phyloP scores from a whole-genome alignment of 1,284 basidiomycete genomes.

The Trichosporon coremiiforme region DNA sequence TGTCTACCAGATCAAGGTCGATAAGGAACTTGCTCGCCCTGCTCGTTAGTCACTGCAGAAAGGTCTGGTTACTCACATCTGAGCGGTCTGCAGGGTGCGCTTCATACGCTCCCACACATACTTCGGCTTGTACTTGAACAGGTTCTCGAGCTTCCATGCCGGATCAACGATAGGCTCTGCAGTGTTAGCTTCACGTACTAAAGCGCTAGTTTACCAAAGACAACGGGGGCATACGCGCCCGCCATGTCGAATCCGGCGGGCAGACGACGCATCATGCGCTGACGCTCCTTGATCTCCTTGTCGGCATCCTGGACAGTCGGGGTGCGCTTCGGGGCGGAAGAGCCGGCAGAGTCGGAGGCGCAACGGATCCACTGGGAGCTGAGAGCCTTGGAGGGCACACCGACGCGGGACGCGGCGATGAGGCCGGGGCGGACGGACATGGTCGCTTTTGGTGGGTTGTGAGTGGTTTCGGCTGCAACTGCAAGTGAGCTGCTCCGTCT shows the following conservation, averaged over 20 bases:
- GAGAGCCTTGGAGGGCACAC: neutral
- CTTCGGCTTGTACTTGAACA: neutral
- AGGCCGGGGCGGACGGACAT: slow-evolving; percentile 31
- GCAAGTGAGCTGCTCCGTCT: neutral
- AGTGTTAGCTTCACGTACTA: neutral
- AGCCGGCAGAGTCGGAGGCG: neutral
- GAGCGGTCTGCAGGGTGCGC: neutral
- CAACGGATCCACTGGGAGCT: neutral
- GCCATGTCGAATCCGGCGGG: slow-evolving; percentile 23
- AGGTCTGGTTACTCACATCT: neutral
- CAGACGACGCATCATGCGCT: slow-evolving; percentile 23
- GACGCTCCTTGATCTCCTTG: slow-evolving; percentile 23
- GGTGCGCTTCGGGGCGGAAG: neutral
- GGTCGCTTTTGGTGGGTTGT: neutral
- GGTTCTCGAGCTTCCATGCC: neutral
- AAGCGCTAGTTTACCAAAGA: slow-evolving; percentile 24
- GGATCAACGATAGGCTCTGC: slow-evolving; percentile 29
- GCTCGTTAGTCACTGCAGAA: neutral
- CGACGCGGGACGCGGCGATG: slow-evolving; percentile 26
- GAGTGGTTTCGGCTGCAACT: neutral
- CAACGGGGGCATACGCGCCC: neutral
- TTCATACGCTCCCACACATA: slow-evolving; percentile 1
- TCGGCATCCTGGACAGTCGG: slow-evolving; percentile 25
- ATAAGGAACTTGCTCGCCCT: slow-evolving; percentile 1
- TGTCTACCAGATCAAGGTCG: neutral